phyloP scores from a whole-genome alignment of 352 stramenopile species.

The Phytophthora meadii region DNA sequence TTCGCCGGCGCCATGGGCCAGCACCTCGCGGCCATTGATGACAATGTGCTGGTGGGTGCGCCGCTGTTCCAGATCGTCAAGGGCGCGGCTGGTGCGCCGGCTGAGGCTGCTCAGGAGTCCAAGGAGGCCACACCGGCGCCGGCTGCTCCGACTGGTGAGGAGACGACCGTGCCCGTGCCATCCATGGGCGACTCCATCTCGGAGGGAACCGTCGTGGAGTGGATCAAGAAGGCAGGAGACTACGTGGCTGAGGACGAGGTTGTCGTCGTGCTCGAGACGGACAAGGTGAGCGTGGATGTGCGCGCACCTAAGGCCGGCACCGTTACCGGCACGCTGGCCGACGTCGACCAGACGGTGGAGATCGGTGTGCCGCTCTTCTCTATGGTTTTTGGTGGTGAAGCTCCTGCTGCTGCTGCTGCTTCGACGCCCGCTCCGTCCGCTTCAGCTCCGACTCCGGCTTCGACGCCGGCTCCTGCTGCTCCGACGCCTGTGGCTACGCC shows the following conservation, averaged over 20 bases:
- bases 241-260: constrained; percentile 95
- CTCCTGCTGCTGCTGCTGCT: constrained; percentile 28
- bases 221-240: constrained; percentile 94
- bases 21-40: constrained; percentile 92
- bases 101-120: constrained; percentile 27
- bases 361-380: constrained; percentile 95
- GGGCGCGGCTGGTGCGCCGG: constrained; percentile 50
- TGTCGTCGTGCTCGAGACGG: constrained; percentile 98
- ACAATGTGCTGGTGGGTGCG: constrained; percentile 95
- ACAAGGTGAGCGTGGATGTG: constrained; percentile 97
- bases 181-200: constrained; percentile 97
- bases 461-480: constrained; percentile 26
- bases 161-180: constrained; percentile 76
- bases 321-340: constrained; percentile 90
- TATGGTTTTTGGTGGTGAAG: constrained; percentile 83
- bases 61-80: constrained; percentile 94
- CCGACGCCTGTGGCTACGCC: constrained; percentile 28
- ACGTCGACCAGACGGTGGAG: constrained; percentile 96
- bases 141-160: constrained; percentile 26
- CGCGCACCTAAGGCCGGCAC: constrained; percentile 86
- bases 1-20: constrained; percentile 90
- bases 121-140: constrained; percentile 27
- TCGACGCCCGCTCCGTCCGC: constrained; percentile 21
- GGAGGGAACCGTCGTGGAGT: constrained; percentile 97
- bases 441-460: constrained; percentile 28